Percentiles rank a stretch among this genome's conserved stretches.
These are phyloP conservation scores for Dryadomyces sulphureus DNA, from an alignment of 2,329 filamentous ascomycete genomes.

Conservation along the genomic window DNA sequence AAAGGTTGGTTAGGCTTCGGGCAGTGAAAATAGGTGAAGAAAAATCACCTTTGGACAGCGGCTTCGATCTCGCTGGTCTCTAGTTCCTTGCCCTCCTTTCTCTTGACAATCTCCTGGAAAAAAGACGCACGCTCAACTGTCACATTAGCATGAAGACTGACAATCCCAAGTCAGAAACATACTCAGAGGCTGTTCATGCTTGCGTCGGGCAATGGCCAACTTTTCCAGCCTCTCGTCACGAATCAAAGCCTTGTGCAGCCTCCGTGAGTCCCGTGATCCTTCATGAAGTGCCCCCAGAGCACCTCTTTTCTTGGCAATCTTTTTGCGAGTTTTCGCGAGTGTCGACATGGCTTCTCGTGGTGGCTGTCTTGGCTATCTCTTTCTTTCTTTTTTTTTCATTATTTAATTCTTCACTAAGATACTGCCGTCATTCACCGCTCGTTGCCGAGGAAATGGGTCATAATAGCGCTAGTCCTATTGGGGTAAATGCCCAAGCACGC, in stretches of 20 bases:
- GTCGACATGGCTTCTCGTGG: slow-evolving; percentile 32
- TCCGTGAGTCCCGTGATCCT: slow-evolving; percentile 73
- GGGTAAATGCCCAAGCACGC: slow-evolving; percentile 4
- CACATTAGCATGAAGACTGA: not conserved
- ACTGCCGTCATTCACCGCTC: not conserved
- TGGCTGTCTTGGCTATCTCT: not conserved
- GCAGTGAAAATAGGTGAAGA: not conserved
- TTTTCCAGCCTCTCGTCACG: slow-evolving; percentile 73
- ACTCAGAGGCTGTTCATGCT: slow-evolving; percentile 63
- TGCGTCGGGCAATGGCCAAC: slow-evolving; percentile 52
- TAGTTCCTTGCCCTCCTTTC: slow-evolving; percentile 34
- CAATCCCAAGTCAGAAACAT: slow-evolving; percentile 14
- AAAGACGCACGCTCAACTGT: slow-evolving; percentile 9
- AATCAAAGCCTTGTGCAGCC: slow-evolving; percentile 62
- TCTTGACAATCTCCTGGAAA: slow-evolving; percentile 42
- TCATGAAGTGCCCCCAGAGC: slow-evolving; percentile 66
- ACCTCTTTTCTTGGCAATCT: slow-evolving; percentile 66
- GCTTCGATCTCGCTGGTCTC: slow-evolving; percentile 42
- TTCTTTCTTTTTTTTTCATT: not conserved
- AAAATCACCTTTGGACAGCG: slow-evolving; percentile 41
- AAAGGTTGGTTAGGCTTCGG: not conserved
- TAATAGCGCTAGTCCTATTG: slow-evolving; percentile 5
- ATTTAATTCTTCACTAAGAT: slow-evolving; percentile 1
- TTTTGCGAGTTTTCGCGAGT: slow-evolving; percentile 72
- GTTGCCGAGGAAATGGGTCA: slow-evolving; percentile 11